Evolutionary conservation across 768 basidiomycete species (phyloP).

Genomic region (Calocybe indica): DNA sequence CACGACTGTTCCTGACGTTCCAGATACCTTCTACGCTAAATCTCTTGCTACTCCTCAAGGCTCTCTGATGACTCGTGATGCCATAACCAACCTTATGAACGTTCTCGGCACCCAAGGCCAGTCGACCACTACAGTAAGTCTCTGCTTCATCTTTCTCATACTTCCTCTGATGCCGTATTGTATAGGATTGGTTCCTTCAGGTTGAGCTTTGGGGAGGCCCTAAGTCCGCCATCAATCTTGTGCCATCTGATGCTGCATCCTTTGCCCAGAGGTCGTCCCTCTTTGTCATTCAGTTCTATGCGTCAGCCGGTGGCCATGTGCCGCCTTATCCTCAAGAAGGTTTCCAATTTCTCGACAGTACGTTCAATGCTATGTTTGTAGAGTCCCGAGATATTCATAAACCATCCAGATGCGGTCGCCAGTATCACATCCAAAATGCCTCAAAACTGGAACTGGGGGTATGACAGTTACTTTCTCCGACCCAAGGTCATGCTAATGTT

Average conservation of each 20-base stretch:
- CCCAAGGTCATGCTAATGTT: background rate
- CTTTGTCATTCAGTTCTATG: slow-evolving; percentile 31
- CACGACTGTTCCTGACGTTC: background rate
- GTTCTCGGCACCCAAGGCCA: background rate
- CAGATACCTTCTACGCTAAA: background rate
- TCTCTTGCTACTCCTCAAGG: background rate
- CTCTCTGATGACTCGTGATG: background rate
- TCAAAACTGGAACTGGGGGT: slow-evolving; percentile 22
- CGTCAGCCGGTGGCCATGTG: slow-evolving; percentile 13
- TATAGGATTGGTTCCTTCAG: background rate
- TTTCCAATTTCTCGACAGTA: slow-evolving; percentile 28
- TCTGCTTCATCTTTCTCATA: background rate
- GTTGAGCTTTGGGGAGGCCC: slow-evolving; percentile 22
- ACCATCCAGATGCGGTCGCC: slow-evolving; percentile 16
- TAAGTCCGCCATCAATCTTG: slow-evolving; percentile 25
- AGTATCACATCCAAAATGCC: slow-evolving; percentile 21
- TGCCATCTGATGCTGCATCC: slow-evolving; percentile 21
- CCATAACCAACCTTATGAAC: background rate
- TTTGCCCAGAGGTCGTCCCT: slow-evolving; percentile 27
- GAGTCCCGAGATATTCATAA: background rate
- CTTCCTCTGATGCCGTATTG: background rate
- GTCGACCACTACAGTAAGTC: background rate
- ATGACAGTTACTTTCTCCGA: background rate
- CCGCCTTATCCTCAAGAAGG: slow-evolving; percentile 29
- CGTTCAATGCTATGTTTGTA: background rate